phyloP scores from a whole-genome alignment of 441 rosid genomes.

The Erodium trifolium region DNA sequence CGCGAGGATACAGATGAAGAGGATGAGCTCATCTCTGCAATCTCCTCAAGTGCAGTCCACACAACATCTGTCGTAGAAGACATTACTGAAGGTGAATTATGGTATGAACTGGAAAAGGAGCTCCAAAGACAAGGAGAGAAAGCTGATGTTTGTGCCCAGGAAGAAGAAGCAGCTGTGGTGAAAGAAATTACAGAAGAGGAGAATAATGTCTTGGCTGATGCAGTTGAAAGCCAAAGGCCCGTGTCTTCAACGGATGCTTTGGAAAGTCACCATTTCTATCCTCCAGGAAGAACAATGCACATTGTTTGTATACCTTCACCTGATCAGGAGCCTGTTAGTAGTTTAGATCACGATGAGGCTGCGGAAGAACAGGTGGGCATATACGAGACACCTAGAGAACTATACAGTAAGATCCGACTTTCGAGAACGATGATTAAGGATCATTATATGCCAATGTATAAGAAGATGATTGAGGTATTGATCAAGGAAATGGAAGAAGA shows the following conservation, averaged over 20 bases:
- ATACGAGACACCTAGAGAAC: slow-evolving; percentile 74
- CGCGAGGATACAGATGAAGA: slow-evolving; percentile 61
- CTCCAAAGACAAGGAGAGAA: slow-evolving; percentile 47
- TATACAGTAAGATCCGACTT: slow-evolving; percentile 82
- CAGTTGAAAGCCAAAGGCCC: slow-evolving; percentile 32
- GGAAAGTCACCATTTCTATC: slow-evolving; percentile 72
- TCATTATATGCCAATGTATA: slow-evolving; percentile 95
- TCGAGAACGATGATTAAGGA: slow-evolving; percentile 89
- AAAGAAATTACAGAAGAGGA: slow-evolving; percentile 67
- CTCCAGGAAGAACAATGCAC: slow-evolving; percentile 85
- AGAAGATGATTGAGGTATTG: slow-evolving; percentile 79
- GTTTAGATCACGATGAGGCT: slow-evolving; percentile 17
- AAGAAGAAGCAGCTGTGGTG: slow-evolving; percentile 72
- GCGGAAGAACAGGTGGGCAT: slow-evolving; percentile 39
- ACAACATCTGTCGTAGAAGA: slow-evolving; percentile 38
- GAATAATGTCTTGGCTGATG: slow-evolving; percentile 28
- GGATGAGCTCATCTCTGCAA: slow-evolving; percentile 38
- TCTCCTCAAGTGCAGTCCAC: slow-evolving; percentile 22
- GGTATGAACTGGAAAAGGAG: slow-evolving; percentile 84
- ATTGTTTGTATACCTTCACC: slow-evolving; percentile 40
- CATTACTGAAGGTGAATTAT: slow-evolving; percentile 62
- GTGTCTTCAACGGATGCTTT: slow-evolving; percentile 31
- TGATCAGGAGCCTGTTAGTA: slow-evolving; percentile 18
- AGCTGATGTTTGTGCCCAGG: slow-evolving; percentile 37
- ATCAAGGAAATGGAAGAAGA: slow-evolving; percentile 46